Evolutionary conservation across 2,329 filamentous ascomycete species (phyloP), one percentile per base, ranked within the genome.

Genomic region (Fusarium stilboides): DNA sequence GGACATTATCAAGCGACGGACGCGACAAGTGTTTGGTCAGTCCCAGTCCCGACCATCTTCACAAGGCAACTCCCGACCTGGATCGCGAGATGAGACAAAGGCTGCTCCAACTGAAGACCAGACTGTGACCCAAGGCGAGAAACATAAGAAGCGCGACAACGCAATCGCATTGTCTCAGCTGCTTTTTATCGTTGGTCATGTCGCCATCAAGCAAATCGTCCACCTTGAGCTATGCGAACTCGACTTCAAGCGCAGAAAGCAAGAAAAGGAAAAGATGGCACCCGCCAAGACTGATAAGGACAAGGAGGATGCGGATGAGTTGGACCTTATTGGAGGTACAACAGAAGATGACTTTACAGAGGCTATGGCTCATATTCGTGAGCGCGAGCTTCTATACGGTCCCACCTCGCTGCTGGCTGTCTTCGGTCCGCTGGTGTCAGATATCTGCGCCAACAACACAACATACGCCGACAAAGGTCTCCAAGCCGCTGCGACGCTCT

Each of bases 141-240:
- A 83, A 69, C 80, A 84, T 10, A 89, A 86, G 75, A 88, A 80
- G 69, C 79, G 91, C 31, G 93, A 91, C 71, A 88, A 90, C 6
- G 90, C 93, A 2, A 86, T 94, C 46, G 90, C 89, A 1, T 85
- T 99, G 3, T 97, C 96, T 0, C 96, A 98, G 75, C 86, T 99
- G 3, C 85, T 99, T 0, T 98, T 98, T 77, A 92, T 97, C 36
- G 95, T 98, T 31, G 96, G 96, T 0, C 96, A 99, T 76, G 92
- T 98, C 47, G 96, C 96, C 15, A 96, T 99, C 77, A 99, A 99
- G 82, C 97, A 99, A 77, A 99, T 99, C 73, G 97, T 99, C 1
- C 96, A 99, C 78, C 88, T 99, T 13, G 96, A 99, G 75, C 86
- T 98, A n/a, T 97, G 94, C 78, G 96, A 99, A 77, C 89, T 96